A percentile compares a stretch with the other conserved stretches of the same genome.
Evolutionary conservation across 169 alveolate species (phyloP).

Genomic region (Plasmodium adleri): DNA sequence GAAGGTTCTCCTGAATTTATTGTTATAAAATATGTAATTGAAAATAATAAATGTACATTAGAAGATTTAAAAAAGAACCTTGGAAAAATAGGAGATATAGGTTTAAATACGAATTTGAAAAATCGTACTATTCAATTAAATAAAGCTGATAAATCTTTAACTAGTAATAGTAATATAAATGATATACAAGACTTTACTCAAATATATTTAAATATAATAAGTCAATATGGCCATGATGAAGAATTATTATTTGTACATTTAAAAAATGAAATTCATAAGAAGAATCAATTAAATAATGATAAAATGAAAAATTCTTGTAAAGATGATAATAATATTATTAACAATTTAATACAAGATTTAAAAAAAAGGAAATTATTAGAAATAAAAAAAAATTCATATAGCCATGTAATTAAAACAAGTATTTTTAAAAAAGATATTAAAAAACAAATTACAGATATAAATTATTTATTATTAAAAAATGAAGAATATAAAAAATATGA

Average conservation of each 20-base stretch:
- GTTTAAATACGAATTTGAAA: slow-evolving; percentile 40
- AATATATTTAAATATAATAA: slow-evolving; percentile 1
- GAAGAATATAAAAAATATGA: slow-evolving; percentile 72
- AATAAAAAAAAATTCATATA: slow-evolving; percentile 31
- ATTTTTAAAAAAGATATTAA: slow-evolving; percentile 31
- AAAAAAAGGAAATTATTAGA: slow-evolving; percentile 51
- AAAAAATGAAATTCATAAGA: neutral
- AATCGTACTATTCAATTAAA: slow-evolving; percentile 13
- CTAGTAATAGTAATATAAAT: slow-evolving; percentile 25
- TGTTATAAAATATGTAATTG: slow-evolving; percentile 77
- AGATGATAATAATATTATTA: neutral
- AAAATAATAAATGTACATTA: slow-evolving; percentile 28
- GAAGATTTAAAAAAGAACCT: neutral
- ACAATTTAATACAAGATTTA: neutral
- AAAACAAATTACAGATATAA: slow-evolving; percentile 42
- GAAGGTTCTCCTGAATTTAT: slow-evolving; percentile 86
- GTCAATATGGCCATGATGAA: slow-evolving; percentile 33
- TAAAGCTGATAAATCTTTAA: slow-evolving; percentile 54
- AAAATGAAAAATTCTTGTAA: no score
- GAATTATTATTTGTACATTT: slow-evolving; percentile 1
- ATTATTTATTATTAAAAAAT: slow-evolving; percentile 23
- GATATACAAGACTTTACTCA: slow-evolving; percentile 65
- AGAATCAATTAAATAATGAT: no score
- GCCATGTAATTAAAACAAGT: slow-evolving; percentile 31
- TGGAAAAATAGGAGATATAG: slow-evolving; percentile 47